Evolutionary conservation across 805 yeast genomes (phyloP).

Genomic region (Candida golubevii): DNA sequence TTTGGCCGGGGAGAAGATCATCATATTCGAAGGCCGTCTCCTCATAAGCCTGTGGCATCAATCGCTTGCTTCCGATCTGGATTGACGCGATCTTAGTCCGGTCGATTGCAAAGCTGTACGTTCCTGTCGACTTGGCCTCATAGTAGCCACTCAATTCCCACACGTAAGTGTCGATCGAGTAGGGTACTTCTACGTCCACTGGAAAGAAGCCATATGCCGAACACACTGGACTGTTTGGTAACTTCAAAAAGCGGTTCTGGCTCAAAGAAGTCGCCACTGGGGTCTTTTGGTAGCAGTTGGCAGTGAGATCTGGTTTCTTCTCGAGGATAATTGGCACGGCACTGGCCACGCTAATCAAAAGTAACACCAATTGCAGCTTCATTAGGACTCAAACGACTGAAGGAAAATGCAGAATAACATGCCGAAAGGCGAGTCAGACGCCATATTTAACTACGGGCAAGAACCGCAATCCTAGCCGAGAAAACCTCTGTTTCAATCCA

Average conservation of each 20-base stretch:
- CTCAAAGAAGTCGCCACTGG: neutral
- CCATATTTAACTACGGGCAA: too few species aligned
- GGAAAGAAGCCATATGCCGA: neutral
- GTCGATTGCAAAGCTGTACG: neutral
- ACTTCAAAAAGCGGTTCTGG: slow-evolving; percentile 1
- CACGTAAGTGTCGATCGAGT: neutral
- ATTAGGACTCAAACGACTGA: neutral
- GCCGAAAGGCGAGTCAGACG: too few species aligned
- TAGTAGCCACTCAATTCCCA: neutral
- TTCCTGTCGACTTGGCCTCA: neutral
- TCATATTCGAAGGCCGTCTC: neutral
- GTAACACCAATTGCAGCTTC: neutral
- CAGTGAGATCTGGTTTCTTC: neutral
- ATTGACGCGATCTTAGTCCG: neutral
- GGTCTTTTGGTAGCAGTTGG: neutral
- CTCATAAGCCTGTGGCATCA: neutral
- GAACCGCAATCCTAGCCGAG: too few species aligned
- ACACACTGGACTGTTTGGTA: neutral
- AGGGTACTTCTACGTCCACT: neutral
- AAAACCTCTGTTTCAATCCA: too few species aligned
- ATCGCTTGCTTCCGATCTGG: neutral
- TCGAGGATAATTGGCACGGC: slow-evolving; percentile 1
- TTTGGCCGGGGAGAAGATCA: neutral
- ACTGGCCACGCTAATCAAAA: neutral
- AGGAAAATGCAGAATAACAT: too few species aligned